Base-by-base conservation (phyloP, 257 asterid species). In the Solanum ahanhuiri region DNA sequence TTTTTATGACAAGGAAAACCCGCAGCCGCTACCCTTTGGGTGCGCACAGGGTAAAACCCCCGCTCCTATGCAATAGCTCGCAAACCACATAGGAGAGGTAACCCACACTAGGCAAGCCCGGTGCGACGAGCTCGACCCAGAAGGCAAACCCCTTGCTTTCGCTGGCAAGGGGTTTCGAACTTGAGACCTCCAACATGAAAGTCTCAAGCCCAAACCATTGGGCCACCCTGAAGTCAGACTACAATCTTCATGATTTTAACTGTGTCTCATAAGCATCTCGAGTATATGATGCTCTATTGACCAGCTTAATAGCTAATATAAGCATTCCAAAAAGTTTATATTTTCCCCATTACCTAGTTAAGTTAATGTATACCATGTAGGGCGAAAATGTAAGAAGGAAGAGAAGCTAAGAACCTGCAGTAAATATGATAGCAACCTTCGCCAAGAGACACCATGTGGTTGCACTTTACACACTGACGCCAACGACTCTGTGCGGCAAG, bases 401-500 rank as follows among this genome's bases (percentile, higher is more conserved):
- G 72, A 45, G 63, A 28, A 60, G 43, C 14, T 4, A 81, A 51
- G 28, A 35, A 88, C 85, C 90, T 85, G 88, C 84, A 69, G 57
- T 31, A 33, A 25, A 28, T 41, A 60, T 89, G 91, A 34, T 83
- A 76, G 88, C 91, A 89, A 87, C 91, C 91, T 17, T 41, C 71
- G 34, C 58, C 64, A 70, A 86, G 91, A 11, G 85, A 86, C 35
- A 89, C 85, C 89, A 89, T 87, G 45, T 89, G 89, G 81, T 70
- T 86, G 45, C 91, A 89, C 86, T 84, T 89, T 11, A 81, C 54
- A 28, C 91, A 89, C 79, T 69, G 86, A 18, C 88, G 69, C 91
- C 91, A 89, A 12, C 33, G 12, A 37, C 72, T 73, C 72, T 84
- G n/a, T 23, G 45, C 23, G 5, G 91, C 89, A 12, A 89, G 89